Evolutionary conservation across 441 rosid genomes (phyloP).

Genomic region (Gossypium aridum): DNA sequence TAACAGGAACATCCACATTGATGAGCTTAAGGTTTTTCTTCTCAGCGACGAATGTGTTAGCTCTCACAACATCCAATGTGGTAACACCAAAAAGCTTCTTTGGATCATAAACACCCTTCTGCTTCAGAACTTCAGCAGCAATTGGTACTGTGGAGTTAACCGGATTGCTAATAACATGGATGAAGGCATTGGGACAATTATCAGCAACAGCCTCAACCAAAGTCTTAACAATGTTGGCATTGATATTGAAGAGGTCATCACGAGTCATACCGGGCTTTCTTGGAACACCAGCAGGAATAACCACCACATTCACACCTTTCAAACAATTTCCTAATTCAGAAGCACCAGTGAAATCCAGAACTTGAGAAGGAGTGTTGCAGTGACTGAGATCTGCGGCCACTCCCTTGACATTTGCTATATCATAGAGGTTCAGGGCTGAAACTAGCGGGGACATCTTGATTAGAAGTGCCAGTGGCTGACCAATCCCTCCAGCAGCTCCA

Average conservation of each 20-base stretch:
- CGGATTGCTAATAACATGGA: slow-evolving; percentile 93
- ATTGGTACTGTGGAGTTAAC: slow-evolving; percentile 96
- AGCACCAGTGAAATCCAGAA: slow-evolving; percentile 79
- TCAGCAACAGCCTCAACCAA: slow-evolving; percentile 89
- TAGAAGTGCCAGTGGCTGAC: slow-evolving; percentile 84
- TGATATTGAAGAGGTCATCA: slow-evolving; percentile 94
- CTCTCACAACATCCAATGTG: slow-evolving; percentile 92
- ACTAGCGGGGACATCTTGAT: slow-evolving; percentile 94
- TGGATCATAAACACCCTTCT: slow-evolving; percentile 84
- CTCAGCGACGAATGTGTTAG: slow-evolving; percentile 90
- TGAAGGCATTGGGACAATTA: slow-evolving; percentile 86
- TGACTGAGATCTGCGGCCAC: slow-evolving; percentile 97
- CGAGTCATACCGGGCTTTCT: slow-evolving; percentile 99
- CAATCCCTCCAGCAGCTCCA: slow-evolving; percentile 97
- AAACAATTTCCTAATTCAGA: slow-evolving; percentile 65
- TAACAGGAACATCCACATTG: slow-evolving; percentile 90
- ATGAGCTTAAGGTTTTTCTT: slow-evolving; percentile 82
- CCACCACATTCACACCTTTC: slow-evolving; percentile 76
- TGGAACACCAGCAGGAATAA: slow-evolving; percentile 97
- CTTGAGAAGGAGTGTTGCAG: slow-evolving; percentile 93
- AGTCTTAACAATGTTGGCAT: slow-evolving; percentile 70
- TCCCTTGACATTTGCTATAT: slow-evolving; percentile 92
- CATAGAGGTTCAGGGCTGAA: slow-evolving; percentile 78
- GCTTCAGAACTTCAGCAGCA: slow-evolving; percentile 87
- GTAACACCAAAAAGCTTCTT: slow-evolving; percentile 94